Conservation (phyloP, 106 monocot genomes). For the Dendrobium officinale region DNA sequence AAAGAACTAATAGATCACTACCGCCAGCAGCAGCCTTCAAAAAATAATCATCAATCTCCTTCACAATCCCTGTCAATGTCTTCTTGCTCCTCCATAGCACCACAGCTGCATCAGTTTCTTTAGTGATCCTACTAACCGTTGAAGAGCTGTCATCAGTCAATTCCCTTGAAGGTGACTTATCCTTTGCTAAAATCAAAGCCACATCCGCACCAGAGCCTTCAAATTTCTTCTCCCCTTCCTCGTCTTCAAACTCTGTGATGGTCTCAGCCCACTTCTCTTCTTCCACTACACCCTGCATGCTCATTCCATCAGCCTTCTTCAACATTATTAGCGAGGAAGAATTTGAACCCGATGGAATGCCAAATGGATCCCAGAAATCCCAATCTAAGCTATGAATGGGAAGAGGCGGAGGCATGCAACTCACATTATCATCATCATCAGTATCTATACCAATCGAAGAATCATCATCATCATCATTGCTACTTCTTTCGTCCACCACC, state of each 20-base stretch:
- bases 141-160: constrained; percentile 50
- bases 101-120: constrained; percentile 44
- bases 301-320: constrained; percentile 16
- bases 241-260: constrained; percentile 47
- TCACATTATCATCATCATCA: constrained; percentile 28
- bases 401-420: constrained; percentile 37
- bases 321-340: constrained; percentile 19
- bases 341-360: constrained; percentile 16
- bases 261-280: constrained; percentile 67
- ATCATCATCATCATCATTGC: constrained; percentile 6
- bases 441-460: constrained; percentile 1
- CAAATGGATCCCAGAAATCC: constrained; percentile 55
- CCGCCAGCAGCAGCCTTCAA: constrained; percentile 85
- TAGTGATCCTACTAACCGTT: constrained; percentile 47
- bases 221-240: constrained; percentile 7
- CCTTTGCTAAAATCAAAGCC: constrained; percentile 16
- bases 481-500: constrained; percentile 7
- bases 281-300: constrained; percentile 7
- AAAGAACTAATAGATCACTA: constrained; percentile 39
- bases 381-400: constrained; percentile 31
- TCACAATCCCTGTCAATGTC: constrained; percentile 58
- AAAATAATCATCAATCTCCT: constrained; percentile 89
- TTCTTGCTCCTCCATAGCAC: constrained; percentile 58
- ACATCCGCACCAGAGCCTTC: constrained; percentile 3
- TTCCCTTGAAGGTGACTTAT: constrained; percentile 7